Base-by-base conservation (phyloP, 1,284 basidiomycete genomes). In the Boletellus deceptivus region DNA sequence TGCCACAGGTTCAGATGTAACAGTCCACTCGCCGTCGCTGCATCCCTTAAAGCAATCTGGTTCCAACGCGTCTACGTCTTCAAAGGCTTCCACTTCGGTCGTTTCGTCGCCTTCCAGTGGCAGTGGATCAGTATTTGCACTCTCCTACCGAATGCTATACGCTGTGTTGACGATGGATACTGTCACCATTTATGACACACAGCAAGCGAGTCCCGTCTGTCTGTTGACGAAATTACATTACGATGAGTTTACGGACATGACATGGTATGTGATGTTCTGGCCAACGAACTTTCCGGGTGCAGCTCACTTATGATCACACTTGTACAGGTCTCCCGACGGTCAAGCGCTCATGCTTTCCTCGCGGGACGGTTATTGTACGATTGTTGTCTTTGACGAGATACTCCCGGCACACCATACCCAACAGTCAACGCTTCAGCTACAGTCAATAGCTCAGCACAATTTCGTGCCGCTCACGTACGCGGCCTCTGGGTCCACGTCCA, bases 131-230 rank as follows among this genome's bases (percentile, higher is more conserved):
- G 76, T 97, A 7, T 97, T 99, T 67, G 84, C 90, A 11, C 71
- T 98, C 46, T 92, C 94, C 1, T 98, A 98, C 68, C 80, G 96
- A 42, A 92, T 98, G 86, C 72, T 98, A 38, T 99, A 92, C 65
- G 94, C 97, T 0, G 92, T 99, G 9, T 91, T 94, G 39, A 98
- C 96, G 22, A 97, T 95, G 82, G 96, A 99, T 68, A 89, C 91
- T 1, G 86, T 99, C 20, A 82, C 92, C 49, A 88, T 99, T 50
- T 96, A 99, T 70, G 96, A 99, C 69, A 98, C 96, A 4, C 96
- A 99, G 70, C 96, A 99, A 73, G 81, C 92, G 1, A 84, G 89
- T 0, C 97, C 96, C 0, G 82, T 98, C 39, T 95, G 93, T 67
- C 78, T 98, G 62, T 83, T 99, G 63, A 92, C 89, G 48, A 98